Evolutionary conservation across 1,284 basidiomycete genomes (phyloP).

Genomic region (Xerocomus minutiporus): DNA sequence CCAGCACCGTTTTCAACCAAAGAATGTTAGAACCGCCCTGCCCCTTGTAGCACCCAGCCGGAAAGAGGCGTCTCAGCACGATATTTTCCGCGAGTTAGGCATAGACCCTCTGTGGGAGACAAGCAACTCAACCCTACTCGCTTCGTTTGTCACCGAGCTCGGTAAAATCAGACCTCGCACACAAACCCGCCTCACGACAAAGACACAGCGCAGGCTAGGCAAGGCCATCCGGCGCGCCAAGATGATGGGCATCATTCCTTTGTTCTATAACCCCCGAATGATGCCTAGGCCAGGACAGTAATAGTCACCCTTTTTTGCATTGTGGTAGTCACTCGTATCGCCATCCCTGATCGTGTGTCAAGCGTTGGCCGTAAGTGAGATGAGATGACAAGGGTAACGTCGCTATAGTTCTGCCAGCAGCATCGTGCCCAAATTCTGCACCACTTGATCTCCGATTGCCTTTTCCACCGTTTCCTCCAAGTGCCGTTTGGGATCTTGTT

Average conservation of each 20-base stretch:
- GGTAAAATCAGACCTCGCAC: constrained; percentile 77
- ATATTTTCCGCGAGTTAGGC: constrained; percentile 64
- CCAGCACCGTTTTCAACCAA: constrained; percentile 35
- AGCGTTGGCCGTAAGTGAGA: not conserved
- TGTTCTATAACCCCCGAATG: constrained; percentile 45
- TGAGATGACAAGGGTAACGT: not conserved
- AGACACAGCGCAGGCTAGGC: constrained; percentile 75
- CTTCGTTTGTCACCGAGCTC: constrained; percentile 74
- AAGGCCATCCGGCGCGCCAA: constrained; percentile 90
- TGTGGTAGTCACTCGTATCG: not conserved
- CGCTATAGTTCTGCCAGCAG: constrained; percentile 76
- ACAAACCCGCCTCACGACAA: constrained; percentile 74
- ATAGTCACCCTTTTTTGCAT: constrained; percentile 2
- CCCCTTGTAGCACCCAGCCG: constrained; percentile 50
- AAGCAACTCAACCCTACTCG: constrained; percentile 65
- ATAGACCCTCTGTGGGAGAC: constrained; percentile 68
- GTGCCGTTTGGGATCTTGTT: constrained; percentile 96
- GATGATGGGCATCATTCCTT: constrained; percentile 86
- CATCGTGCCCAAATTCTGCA: constrained; percentile 91
- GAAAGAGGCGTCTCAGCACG: constrained; percentile 47
- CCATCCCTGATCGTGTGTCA: constrained; percentile 12
- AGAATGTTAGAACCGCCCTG: constrained; percentile 15
- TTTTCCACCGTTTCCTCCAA: constrained; percentile 95
- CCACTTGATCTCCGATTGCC: constrained; percentile 93
- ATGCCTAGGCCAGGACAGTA: constrained; percentile 19